phyloP scores from a whole-genome alignment of 1,139 yeast species.

The Geotrichum europaeum region DNA sequence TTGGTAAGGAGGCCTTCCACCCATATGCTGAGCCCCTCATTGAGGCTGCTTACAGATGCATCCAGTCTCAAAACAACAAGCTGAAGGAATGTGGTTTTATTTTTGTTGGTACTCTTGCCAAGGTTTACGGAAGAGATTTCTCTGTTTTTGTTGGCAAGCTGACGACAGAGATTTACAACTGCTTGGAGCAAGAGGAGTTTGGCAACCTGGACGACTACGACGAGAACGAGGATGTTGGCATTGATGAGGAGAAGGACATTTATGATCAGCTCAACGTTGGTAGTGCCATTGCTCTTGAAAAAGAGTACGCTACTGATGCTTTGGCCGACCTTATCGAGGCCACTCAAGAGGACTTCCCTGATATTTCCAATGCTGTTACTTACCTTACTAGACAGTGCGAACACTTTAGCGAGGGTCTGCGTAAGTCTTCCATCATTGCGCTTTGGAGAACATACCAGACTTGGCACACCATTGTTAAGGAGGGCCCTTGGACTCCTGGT shows the following conservation, averaged over 20 bases:
- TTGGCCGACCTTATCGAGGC: conserved; percentile 83
- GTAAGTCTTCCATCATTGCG: conserved; percentile 78
- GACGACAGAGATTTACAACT: conserved; percentile 76
- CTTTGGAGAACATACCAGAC: conserved; percentile 80
- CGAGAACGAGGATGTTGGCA: conserved; percentile 27
- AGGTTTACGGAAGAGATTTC: conserved; percentile 87
- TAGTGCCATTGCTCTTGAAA: conserved; percentile 93
- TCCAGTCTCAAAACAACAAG: conserved; percentile 73
- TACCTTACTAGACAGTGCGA: conserved; percentile 67
- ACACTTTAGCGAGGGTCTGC: conserved; percentile 79
- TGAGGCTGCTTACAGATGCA: conserved; percentile 77
- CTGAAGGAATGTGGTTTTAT: conserved; percentile 93
- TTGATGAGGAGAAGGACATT: conserved; percentile 42
- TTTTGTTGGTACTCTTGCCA: conserved; percentile 91
- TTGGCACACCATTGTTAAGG: conserved; percentile 45
- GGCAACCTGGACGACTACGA: conserved; percentile 32
- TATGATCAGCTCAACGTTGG: conserved; percentile 74
- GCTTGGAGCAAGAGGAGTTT: conserved; percentile 63
- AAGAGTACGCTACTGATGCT: conserved; percentile 95
- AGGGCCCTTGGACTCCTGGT: conserved; percentile 59
- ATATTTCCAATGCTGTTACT: conserved; percentile 64
- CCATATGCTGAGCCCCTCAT: conserved; percentile 84
- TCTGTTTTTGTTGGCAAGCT: conserved; percentile 77
- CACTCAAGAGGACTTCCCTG: conserved; percentile 75
- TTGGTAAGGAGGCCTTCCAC: conserved; percentile 82